These are phyloP conservation scores for Podila epicladia DNA, from an alignment of 192 early-diverging fungal genomes.

Conservation along the genomic window DNA sequence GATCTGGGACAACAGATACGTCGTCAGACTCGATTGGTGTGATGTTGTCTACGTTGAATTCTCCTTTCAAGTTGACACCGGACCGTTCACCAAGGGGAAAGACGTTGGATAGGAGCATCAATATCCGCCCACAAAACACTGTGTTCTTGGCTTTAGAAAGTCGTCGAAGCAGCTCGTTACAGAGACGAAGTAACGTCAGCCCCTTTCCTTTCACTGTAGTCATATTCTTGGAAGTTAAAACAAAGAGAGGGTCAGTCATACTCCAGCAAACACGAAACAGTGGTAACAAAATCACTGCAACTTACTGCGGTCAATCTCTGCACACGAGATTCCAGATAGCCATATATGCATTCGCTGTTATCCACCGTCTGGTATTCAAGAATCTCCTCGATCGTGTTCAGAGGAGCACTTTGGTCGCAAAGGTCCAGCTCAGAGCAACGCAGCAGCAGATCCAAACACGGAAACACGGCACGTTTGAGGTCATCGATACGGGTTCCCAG, in stretches of 20 bases:
- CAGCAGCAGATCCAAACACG: slow-evolving; percentile 39
- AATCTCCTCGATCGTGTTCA: slow-evolving; percentile 74
- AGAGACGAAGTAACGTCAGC: slow-evolving; percentile 81
- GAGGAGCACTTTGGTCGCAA: slow-evolving; percentile 35
- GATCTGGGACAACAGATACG: slow-evolving; percentile 55
- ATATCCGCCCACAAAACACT: slow-evolving; percentile 86
- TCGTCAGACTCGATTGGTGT: slow-evolving; percentile 62
- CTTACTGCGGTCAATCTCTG: slow-evolving; percentile 65
- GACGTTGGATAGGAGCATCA: slow-evolving; percentile 86
- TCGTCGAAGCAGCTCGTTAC: slow-evolving; percentile 90
- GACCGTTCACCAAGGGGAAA: slow-evolving; percentile 90
- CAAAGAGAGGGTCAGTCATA: not conserved
- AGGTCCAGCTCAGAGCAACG: slow-evolving; percentile 38
- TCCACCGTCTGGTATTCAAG: slow-evolving; percentile 71
- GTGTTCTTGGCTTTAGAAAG: slow-evolving; percentile 87
- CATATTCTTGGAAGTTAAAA: slow-evolving; percentile 61
- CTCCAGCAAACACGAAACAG: not conserved
- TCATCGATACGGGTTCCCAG: slow-evolving; percentile 14
- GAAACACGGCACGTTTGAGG: slow-evolving; percentile 25
- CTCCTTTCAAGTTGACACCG: slow-evolving; percentile 88
- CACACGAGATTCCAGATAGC: slow-evolving; percentile 69
- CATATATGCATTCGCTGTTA: slow-evolving; percentile 64
- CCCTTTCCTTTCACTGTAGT: slow-evolving; percentile 84
- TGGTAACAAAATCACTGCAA: not conserved
- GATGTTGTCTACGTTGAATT: slow-evolving; percentile 80